Evolutionary conservation across 176 grass and related monocot species (phyloP), one percentile per base, ranked within the genome.

Genomic region (Poa annua): DNA sequence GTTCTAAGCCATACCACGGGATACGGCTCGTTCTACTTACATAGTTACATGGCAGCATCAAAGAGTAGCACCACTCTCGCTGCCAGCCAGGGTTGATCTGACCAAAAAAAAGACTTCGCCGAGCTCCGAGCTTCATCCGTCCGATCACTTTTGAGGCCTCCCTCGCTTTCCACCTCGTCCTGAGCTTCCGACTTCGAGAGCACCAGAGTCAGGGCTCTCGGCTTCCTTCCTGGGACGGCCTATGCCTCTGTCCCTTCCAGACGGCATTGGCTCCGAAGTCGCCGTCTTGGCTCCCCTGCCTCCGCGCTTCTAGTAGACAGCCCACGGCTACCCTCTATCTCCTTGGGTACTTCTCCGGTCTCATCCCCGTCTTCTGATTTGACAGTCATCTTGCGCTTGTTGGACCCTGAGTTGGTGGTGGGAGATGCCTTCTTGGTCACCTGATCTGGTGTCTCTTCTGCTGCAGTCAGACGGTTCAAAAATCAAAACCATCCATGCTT

Each of bases 301-400:
- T 48, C 45, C 45, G 88, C 94, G 22, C 94, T 90, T 82, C 85
- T 90, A 11, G 59, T 84, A 21, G 87, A 87, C 38, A 80, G 63
- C 70, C 86, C 88, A n/a, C 83, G 66, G 8, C 89, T 80, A 11
- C 87, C 77, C 55, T 91, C 89, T 3, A 79, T n/a, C 36, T 66
- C 84, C 60, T 79, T 66, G 17, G 21, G 6, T 22, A 4, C 21
- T 13, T 86, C 86, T 26, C 25, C 79, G 19, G 71, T 81, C 8
- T 63, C 89, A 19, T 69, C 88, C 10, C 56, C 82, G 15, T 90
- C 85, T 48, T 94, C 92, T 21, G 82, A 55, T 95, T 95, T 89
- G 52, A 83, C 80, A 2, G 34, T 77, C 72, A 91, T 78, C 88
- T 93, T 98, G 21, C 89, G 83, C 82, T 93, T 97, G 69, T 81